Percentiles rank a stretch among this genome's conserved stretches.
These are phyloP conservation scores for Botrytis deweyae DNA, from an alignment of 2,329 filamentous ascomycete species.

Conservation along the genomic window DNA sequence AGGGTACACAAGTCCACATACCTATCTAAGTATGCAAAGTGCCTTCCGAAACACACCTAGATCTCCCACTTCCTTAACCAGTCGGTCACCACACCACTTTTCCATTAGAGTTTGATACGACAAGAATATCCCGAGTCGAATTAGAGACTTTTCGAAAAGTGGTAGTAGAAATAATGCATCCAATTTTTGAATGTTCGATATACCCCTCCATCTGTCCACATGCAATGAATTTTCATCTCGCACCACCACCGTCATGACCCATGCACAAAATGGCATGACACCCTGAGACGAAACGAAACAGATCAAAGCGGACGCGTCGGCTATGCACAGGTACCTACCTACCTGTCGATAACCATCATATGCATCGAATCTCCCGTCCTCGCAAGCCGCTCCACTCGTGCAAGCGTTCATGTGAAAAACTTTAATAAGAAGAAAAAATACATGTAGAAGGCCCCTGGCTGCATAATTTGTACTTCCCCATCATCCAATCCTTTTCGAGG, in stretches of 20 bases:
- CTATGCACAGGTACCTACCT: conserved; percentile 1
- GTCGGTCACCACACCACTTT: neutral
- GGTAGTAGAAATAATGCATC: neutral
- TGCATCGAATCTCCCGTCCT: neutral
- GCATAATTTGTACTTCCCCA: conserved; percentile 9
- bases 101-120: too few species aligned
- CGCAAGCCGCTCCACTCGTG: neutral
- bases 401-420: conserved; percentile 10
- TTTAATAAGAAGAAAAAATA: neutral
- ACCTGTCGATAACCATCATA: neutral
- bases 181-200: neutral
- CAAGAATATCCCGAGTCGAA: neutral
- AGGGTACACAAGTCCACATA: neutral
- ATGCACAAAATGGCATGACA: neutral
- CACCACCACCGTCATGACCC: neutral
- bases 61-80: neutral
- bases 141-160: neutral
- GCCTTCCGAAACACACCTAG: conserved; percentile 4
- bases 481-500: conserved; percentile 4
- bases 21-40: neutral
- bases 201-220: neutral
- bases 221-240: neutral
- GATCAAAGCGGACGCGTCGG: conserved; percentile 1
- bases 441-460: neutral
- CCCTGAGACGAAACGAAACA: neutral